Percentiles rank a stretch among this genome's conserved stretches.
Conservation (phyloP, 1,284 basidiomycete genomes). For the Mixia osmundae region DNA sequence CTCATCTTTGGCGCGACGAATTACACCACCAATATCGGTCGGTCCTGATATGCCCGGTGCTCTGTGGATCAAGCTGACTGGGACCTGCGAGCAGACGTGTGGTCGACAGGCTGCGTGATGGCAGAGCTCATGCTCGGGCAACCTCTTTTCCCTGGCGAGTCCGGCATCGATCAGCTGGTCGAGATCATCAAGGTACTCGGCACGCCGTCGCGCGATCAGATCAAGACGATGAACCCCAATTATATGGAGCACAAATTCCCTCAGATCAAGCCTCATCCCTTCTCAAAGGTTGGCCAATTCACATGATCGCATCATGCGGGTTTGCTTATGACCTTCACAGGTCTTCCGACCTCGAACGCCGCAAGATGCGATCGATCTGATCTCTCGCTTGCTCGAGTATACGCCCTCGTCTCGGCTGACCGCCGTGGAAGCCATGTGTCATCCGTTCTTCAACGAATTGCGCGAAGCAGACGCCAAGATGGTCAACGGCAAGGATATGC, state of each 20-base stretch:
- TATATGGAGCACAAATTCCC: slow-evolving; percentile 99
- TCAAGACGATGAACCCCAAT: slow-evolving; percentile 99
- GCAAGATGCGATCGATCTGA: slow-evolving; percentile 84
- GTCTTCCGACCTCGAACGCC: slow-evolving; percentile 96
- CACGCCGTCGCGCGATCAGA: slow-evolving; percentile 93
- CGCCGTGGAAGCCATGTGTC: slow-evolving; percentile 50
- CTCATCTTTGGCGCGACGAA: slow-evolving; percentile 99
- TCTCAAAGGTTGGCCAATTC: slow-evolving; percentile 44
- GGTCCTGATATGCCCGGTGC: slow-evolving; percentile 22
- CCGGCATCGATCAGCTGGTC: slow-evolving; percentile 97
- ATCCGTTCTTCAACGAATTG: slow-evolving; percentile 78
- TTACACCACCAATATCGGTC: slow-evolving; percentile 99
- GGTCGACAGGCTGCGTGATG: slow-evolving; percentile 99
- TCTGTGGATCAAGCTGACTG: neutral
- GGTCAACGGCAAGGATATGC: slow-evolving; percentile 92
- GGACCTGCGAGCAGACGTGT: slow-evolving; percentile 44
- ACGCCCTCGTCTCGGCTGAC: slow-evolving; percentile 79
- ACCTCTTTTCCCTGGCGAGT: slow-evolving; percentile 95
- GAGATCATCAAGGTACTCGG: slow-evolving; percentile 99
- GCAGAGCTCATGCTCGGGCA: slow-evolving; percentile 98
- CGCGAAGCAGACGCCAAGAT: slow-evolving; percentile 68
- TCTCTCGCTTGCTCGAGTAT: slow-evolving; percentile 86
- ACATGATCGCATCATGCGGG: slow-evolving; percentile 1
- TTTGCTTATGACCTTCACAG: slow-evolving; percentile 25
- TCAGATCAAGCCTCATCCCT: slow-evolving; percentile 93